phyloP scores from a whole-genome alignment of 257 asterid species.

The Plantago major region DNA sequence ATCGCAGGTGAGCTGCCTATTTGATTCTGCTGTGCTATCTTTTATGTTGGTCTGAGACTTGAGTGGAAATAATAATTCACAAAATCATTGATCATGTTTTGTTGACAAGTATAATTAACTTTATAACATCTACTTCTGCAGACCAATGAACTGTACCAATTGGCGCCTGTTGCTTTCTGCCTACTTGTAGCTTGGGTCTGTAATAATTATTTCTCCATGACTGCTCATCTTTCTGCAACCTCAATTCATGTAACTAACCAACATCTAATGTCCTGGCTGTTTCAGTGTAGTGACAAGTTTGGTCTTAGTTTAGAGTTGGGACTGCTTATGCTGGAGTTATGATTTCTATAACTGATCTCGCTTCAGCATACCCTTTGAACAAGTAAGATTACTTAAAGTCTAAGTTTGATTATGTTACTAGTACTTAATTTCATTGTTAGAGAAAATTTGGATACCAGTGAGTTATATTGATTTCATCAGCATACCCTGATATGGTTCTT shows the following conservation, averaged over 20 bases:
- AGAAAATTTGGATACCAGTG: not conserved
- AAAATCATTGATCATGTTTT: not conserved
- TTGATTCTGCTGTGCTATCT: not conserved
- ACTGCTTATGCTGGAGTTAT: constrained; percentile 99
- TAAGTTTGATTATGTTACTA: not conserved
- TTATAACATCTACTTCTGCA: constrained; percentile 34
- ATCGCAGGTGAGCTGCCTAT: constrained; percentile 60
- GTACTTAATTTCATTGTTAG: constrained; percentile 2
- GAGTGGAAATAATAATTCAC: constrained; percentile 4
- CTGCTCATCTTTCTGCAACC: constrained; percentile 1
- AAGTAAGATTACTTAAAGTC: constrained; percentile 39
- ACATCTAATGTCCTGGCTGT: constrained; percentile 24
- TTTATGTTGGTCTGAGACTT: constrained; percentile 1
- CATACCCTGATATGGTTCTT: too few relatives aligned
- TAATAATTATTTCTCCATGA: constrained; percentile 13
- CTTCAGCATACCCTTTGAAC: constrained; percentile 96
- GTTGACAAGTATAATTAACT: constrained; percentile 9
- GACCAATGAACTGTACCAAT: constrained; percentile 97
- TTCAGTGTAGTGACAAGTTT: constrained; percentile 99
- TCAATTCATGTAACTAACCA: constrained; percentile 9
- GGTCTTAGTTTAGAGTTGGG: constrained; percentile 99
- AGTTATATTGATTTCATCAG: constrained; percentile 4
- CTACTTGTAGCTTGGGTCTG: constrained; percentile 98
- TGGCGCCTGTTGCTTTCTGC: constrained; percentile 97
- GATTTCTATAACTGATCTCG: constrained; percentile 97